These are phyloP conservation scores for Podaxis rugospora DNA, from an alignment of 768 basidiomycete species.

Conservation along the genomic window DNA sequence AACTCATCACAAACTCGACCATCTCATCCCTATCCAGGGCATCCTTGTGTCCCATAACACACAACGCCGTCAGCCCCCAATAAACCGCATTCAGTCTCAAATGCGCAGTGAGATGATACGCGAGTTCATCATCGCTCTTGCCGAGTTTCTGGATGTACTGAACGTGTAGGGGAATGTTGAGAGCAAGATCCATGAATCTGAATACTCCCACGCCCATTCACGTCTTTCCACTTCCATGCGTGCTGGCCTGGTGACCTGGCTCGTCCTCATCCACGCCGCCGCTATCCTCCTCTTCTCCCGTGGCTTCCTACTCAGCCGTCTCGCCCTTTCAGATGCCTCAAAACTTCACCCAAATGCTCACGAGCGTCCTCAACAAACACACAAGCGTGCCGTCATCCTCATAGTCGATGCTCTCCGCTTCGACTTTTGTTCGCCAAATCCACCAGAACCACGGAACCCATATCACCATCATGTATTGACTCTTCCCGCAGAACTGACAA, in stretches of 20 bases:
- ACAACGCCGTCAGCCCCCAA: constrained; percentile 91
- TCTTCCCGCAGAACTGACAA: constrained; percentile 70
- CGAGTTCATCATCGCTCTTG: constrained; percentile 79
- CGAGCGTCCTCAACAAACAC: constrained; percentile 57
- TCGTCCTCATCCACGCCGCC: constrained; percentile 63
- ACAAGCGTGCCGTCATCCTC: constrained; percentile 77
- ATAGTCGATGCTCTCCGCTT: constrained; percentile 92
- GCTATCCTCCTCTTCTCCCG: constrained; percentile 88
- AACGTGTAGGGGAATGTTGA: constrained; percentile 54
- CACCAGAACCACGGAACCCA: constrained; percentile 55
- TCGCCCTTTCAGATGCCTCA: constrained; percentile 60
- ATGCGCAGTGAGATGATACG: constrained; percentile 89
- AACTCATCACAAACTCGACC: constrained; percentile 87
- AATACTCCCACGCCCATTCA: neutral
- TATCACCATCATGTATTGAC: constrained; percentile 82
- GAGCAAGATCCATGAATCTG: neutral
- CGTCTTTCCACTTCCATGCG: constrained; percentile 8
- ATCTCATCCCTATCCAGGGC: constrained; percentile 81
- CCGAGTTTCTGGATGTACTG: constrained; percentile 74
- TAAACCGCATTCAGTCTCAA: constrained; percentile 94
- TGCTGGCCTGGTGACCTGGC: constrained; percentile 38
- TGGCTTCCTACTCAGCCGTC: constrained; percentile 84
- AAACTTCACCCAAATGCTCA: constrained; percentile 28
- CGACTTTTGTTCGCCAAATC: constrained; percentile 81
- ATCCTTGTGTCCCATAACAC: constrained; percentile 71